Conservation (phyloP, 768 basidiomycete genomes). For the Rhodotorula paludigena region DNA sequence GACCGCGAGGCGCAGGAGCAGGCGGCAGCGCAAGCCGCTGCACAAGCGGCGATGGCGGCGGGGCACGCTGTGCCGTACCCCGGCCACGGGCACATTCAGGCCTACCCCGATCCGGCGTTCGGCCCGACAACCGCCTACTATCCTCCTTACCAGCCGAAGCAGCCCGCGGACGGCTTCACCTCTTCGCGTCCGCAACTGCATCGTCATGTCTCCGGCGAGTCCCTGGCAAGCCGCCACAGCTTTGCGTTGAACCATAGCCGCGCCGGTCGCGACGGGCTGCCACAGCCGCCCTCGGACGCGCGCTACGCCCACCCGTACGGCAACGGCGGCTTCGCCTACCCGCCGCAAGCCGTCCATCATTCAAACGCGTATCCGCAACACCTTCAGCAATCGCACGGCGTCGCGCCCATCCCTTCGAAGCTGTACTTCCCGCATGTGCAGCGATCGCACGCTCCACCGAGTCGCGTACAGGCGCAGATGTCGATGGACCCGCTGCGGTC, state of each 20-base stretch:
- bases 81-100: background rate
- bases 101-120: conserved; percentile 4
- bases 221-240: conserved; percentile 16
- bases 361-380: background rate
- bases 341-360: background rate
- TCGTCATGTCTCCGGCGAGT: conserved; percentile 24
- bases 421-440: conserved; percentile 31
- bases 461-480: background rate
- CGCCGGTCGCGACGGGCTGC: background rate
- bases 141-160: background rate
- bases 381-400: background rate
- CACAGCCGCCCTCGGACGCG: background rate
- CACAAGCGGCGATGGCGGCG: background rate
- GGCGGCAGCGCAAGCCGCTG: background rate
- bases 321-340: background rate
- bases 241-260: conserved; percentile 6
- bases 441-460: background rate
- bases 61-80: conserved; percentile 13
- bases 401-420: conserved; percentile 5
- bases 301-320: background rate
- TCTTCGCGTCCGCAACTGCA: conserved; percentile 7
- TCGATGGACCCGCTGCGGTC: background rate
- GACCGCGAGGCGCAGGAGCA: conserved; percentile 33
- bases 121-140: conserved; percentile 4
- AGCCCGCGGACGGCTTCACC: background rate